Conservation (phyloP, 2,329 filamentous ascomycete genomes). For the Diplodia seriata region DNA sequence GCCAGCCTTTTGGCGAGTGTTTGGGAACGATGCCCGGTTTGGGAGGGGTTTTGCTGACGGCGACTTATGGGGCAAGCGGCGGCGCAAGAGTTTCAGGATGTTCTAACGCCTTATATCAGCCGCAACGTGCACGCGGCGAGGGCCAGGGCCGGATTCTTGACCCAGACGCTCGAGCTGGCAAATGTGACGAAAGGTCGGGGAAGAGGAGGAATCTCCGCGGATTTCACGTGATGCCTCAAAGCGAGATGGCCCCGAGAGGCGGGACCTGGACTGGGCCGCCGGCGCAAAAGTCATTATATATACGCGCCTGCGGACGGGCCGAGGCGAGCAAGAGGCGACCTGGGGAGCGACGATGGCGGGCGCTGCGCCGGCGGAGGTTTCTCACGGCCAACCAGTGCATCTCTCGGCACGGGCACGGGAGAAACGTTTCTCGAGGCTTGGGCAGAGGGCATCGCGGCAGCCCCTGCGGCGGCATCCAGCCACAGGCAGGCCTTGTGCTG, state of each 20-base stretch:
- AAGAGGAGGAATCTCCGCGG: slow-evolving; percentile 30
- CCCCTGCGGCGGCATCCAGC: slow-evolving; percentile 27
- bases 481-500: slow-evolving; percentile 14
- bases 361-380: slow-evolving; percentile 22
- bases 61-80: slow-evolving; percentile 14
- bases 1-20: not conserved
- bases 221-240: slow-evolving; percentile 18
- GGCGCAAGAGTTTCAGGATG: slow-evolving; percentile 11
- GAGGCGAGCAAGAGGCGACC: slow-evolving; percentile 8
- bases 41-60: not conserved
- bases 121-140: slow-evolving; percentile 26
- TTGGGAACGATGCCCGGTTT: not conserved
- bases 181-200: slow-evolving; percentile 31
- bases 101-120: slow-evolving; percentile 25
- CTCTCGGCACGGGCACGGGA: slow-evolving; percentile 22
- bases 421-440: slow-evolving; percentile 21
- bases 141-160: slow-evolving; percentile 5
- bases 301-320: slow-evolving; percentile 2
- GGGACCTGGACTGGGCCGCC: not conserved
- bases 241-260: slow-evolving; percentile 10
- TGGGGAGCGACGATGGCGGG: slow-evolving; percentile 11
- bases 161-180: slow-evolving; percentile 21
- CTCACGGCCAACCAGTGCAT: slow-evolving; percentile 19
- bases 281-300: slow-evolving; percentile 5
- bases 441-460: slow-evolving; percentile 2